Percentiles rank a stretch among this genome's conserved stretches.
phyloP scores from a whole-genome alignment of 2,329 filamentous ascomycete genomes.

The Botryotinia narcissicola region DNA sequence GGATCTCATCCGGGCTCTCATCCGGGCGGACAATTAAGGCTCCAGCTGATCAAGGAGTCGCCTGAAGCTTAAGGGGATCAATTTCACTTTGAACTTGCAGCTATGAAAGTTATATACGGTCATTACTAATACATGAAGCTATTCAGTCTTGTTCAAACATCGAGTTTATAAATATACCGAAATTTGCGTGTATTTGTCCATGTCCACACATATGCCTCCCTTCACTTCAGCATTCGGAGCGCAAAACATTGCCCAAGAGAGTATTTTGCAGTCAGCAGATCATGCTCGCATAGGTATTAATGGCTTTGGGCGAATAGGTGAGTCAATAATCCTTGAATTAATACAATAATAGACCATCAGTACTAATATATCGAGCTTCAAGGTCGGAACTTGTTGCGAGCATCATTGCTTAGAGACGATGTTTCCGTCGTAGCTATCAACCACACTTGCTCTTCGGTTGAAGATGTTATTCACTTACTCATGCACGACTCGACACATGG shows the following conservation, averaged over 20 bases:
- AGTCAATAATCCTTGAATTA: background rate
- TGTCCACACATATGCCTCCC: background rate
- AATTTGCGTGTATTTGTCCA: background rate
- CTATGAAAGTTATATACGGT: background rate
- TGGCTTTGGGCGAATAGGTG: background rate
- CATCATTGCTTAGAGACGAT: background rate
- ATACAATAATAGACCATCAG: background rate
- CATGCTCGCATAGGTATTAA: background rate
- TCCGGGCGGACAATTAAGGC: background rate
- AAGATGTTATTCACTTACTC: background rate
- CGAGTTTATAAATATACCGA: background rate
- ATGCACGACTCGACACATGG: background rate
- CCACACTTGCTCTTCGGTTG: background rate
- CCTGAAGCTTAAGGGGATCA: background rate
- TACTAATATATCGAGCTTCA: background rate
- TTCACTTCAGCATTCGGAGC: background rate
- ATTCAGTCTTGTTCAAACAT: background rate
- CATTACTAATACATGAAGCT: background rate
- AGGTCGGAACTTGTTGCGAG: background rate
- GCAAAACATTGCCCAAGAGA: background rate
- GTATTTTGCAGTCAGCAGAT: background rate
- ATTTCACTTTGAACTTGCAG: background rate
- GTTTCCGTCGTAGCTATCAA: background rate
- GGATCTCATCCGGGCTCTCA: background rate
- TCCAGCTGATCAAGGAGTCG: background rate